Percentiles rank a stretch among this genome's conserved stretches.
Evolutionary conservation across 495 filamentous ascomycete genomes (phyloP).

Genomic region (Mytilinidion resinicola): DNA sequence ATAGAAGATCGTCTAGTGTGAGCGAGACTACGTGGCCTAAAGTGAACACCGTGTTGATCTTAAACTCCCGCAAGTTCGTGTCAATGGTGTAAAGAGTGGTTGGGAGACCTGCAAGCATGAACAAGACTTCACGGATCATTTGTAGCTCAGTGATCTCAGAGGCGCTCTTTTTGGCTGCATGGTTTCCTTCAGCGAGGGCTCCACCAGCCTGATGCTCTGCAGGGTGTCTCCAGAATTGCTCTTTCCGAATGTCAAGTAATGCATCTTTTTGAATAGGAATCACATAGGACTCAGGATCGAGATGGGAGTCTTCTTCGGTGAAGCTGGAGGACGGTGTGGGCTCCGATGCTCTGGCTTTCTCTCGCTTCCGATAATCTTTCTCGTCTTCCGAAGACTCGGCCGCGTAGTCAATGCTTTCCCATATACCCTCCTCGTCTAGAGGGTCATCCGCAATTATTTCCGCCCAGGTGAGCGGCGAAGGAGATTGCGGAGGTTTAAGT

Average conservation of each 20-base stretch:
- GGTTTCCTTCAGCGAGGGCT: slow-evolving; percentile 21
- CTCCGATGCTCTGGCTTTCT: slow-evolving; percentile 19
- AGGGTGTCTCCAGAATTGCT: slow-evolving; percentile 53
- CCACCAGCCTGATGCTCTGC: slow-evolving; percentile 18
- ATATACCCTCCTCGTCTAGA: slow-evolving; percentile 64
- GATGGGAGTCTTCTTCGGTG: slow-evolving; percentile 35
- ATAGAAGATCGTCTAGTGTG: slow-evolving; percentile 40
- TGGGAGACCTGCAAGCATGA: slow-evolving; percentile 75
- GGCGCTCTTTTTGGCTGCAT: slow-evolving; percentile 14
- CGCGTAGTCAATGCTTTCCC: slow-evolving; percentile 69
- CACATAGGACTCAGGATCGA: slow-evolving; percentile 36
- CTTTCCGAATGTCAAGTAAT: slow-evolving; percentile 47
- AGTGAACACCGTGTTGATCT: slow-evolving; percentile 12
- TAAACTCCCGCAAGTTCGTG: slow-evolving; percentile 28
- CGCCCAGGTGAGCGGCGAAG: slow-evolving; percentile 58
- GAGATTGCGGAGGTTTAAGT: slow-evolving; percentile 41
- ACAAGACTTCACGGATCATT: slow-evolving; percentile 67
- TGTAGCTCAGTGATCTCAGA: slow-evolving; percentile 64
- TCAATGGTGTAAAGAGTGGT: slow-evolving; percentile 61
- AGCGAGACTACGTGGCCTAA: slow-evolving; percentile 12
- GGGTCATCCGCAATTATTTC: slow-evolving; percentile 70
- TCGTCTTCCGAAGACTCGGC: slow-evolving; percentile 41
- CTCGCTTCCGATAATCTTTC: slow-evolving; percentile 31
- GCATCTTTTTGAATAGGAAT: slow-evolving; percentile 36
- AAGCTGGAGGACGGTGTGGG: slow-evolving; percentile 26